These are phyloP conservation scores for Aspergillus novofumigatus DNA, from an alignment of 2,329 filamentous ascomycete genomes.

Conservation along the genomic window DNA sequence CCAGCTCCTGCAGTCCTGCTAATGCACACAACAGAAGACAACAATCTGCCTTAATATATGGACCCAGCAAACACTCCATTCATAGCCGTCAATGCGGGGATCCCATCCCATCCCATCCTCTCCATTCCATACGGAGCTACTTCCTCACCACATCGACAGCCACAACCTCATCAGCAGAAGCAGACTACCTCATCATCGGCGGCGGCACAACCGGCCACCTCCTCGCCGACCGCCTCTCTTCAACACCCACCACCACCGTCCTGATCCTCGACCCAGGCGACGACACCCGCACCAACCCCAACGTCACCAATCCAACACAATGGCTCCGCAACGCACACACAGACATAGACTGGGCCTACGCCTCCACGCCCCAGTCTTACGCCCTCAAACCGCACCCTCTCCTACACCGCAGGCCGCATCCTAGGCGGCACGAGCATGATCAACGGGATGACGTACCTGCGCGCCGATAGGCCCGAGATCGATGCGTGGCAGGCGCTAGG, in stretches of 20 bases:
- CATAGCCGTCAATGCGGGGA: background rate
- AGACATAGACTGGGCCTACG: background rate
- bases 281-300: background rate
- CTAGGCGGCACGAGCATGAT: constrained; percentile 33
- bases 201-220: background rate
- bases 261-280: background rate
- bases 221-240: background rate
- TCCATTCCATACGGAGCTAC: background rate
- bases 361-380: background rate
- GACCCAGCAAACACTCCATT: too few species aligned
- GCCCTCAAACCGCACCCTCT: background rate
- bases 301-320: background rate
- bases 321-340: background rate
- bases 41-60: too few species aligned
- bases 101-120: background rate
- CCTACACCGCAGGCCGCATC: constrained; percentile 1
- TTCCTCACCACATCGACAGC: too few species aligned
- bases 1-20: too few species aligned
- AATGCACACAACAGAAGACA: too few species aligned
- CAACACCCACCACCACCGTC: background rate
- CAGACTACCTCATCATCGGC: background rate
- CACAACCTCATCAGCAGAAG: background rate
- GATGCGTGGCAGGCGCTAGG: constrained; percentile 31
- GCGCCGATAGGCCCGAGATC: constrained; percentile 26
- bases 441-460: constrained; percentile 44